Evolutionary conservation across 2,329 filamentous ascomycete genomes (phyloP).

Genomic region (Paecilomyces dactylethromorphus): DNA sequence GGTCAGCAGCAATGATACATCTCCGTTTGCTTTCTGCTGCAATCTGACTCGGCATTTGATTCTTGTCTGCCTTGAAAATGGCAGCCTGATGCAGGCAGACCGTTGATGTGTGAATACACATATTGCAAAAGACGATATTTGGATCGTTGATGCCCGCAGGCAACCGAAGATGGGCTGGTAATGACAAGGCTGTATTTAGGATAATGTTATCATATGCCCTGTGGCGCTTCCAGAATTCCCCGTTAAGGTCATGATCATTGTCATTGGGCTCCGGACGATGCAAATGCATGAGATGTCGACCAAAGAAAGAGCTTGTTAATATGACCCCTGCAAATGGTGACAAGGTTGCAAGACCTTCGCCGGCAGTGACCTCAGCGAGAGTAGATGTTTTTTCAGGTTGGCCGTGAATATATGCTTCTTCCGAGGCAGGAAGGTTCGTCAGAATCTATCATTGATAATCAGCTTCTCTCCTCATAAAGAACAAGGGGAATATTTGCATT

Average conservation of each 20-base stretch:
- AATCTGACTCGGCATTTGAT: slow-evolving; percentile 68
- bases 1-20: slow-evolving; percentile 87
- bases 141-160: slow-evolving; percentile 68
- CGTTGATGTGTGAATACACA: slow-evolving; percentile 93
- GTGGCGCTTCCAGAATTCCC: slow-evolving; percentile 93
- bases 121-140: slow-evolving; percentile 89
- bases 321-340: slow-evolving; percentile 75
- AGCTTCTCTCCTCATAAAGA: slow-evolving; percentile 8
- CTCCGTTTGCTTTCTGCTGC: slow-evolving; percentile 85
- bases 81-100: slow-evolving; percentile 98
- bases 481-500: neutral
- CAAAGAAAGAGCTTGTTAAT: slow-evolving; percentile 82
- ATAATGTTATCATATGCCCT: slow-evolving; percentile 83
- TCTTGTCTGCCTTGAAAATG: slow-evolving; percentile 93
- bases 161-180: slow-evolving; percentile 75
- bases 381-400: slow-evolving; percentile 65
- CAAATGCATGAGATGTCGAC: slow-evolving; percentile 82
- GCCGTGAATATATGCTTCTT: slow-evolving; percentile 78
- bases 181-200: slow-evolving; percentile 73
- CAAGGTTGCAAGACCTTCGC: slow-evolving; percentile 65
- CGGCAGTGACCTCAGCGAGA: slow-evolving; percentile 49
- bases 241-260: slow-evolving; percentile 78
- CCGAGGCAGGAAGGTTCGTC: slow-evolving; percentile 75
- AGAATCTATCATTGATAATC: slow-evolving; percentile 49
- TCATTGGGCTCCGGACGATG: slow-evolving; percentile 80